Base-by-base conservation (phyloP, 768 basidiomycete genomes). In the Kwoniella heveanensis region DNA sequence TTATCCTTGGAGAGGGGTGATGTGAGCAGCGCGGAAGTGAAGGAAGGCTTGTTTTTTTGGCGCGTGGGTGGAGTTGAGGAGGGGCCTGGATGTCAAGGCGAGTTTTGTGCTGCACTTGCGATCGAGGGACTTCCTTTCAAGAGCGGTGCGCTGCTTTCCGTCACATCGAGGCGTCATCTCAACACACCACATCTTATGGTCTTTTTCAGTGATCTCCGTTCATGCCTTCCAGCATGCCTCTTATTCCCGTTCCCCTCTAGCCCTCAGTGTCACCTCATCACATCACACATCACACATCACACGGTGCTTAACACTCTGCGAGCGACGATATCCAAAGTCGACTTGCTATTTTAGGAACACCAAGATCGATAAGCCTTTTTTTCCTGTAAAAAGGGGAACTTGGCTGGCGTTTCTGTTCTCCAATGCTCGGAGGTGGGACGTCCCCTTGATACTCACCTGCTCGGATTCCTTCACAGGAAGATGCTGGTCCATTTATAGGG, bases 261-360 rank as follows among this genome's bases (percentile, higher is more conserved):
- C 51, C 27, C 47, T 52, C 19, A 30, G 22, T 59, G 32, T 36
- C 32, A 36, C 32, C n/a, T n/a, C n/a, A n/a, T 7, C 32, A 36
- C 32, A 6, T 36, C 13, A 6, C 13, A 6, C 32, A 6, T 36
- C 32, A 36, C 32, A 6, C 32, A 36, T 36, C 54, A 57, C 53
- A 69, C 77, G 92, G 92, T 95, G 91, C 85, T 85, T 85, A 85
- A 94, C 92, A 95, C 92, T 94, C 92, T 94, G 92, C 79, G 77
- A 68, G 70, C 72, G 74, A 71, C 68, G 62, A 70, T 64, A 79
- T 76, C 78, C 81, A 79, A 92, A 88, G 87, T 89, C 89, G 83
- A 85, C 87, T 88, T 86, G 91, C 92, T 89, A 94, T 95, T 95
- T 94, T 90, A 91, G 80, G 87, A 85, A 88, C 76, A 94, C 91